These are phyloP conservation scores for Babesia caballi DNA, from an alignment of 169 alveolate genomes.

Conservation along the genomic window DNA sequence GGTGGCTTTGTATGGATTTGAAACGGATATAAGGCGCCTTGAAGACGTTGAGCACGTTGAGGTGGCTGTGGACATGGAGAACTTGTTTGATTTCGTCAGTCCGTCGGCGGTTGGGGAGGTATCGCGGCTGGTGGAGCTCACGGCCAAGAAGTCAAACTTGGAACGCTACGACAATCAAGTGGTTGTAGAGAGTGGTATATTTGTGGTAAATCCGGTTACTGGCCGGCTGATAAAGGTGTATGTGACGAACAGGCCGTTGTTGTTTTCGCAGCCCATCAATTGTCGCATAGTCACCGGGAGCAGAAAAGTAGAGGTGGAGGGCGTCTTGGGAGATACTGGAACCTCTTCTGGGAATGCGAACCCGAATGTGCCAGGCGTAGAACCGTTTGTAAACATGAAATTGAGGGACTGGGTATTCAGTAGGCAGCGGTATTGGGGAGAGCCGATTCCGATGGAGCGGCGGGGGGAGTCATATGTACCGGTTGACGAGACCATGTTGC, in stretches of 20 bases:
- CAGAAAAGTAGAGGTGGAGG: not conserved
- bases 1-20: constrained; percentile 10
- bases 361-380: not conserved
- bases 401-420: constrained; percentile 89
- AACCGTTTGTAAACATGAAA: constrained; percentile 53
- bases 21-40: constrained; percentile 3
- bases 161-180: constrained; percentile 23
- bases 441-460: constrained; percentile 85
- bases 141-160: constrained; percentile 35
- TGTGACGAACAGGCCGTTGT: constrained; percentile 51
- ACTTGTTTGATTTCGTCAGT: not conserved
- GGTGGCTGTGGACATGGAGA: constrained; percentile 1
- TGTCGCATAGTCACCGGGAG: constrained; percentile 7
- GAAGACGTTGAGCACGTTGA: constrained; percentile 3
- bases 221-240: constrained; percentile 48
- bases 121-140: not conserved
- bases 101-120: constrained; percentile 6
- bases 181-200: constrained; percentile 18
- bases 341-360: constrained; percentile 20
- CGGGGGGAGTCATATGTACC: constrained; percentile 32
- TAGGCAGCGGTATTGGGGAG: constrained; percentile 92
- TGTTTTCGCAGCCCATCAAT: constrained; percentile 22
- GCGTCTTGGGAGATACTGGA: not conserved
- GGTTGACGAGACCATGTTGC: constrained; percentile 32
- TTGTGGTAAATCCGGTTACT: constrained; percentile 53